Evolutionary conservation across 2,329 filamentous ascomycete species (phyloP).

Genomic region (Didymella pinodella): DNA sequence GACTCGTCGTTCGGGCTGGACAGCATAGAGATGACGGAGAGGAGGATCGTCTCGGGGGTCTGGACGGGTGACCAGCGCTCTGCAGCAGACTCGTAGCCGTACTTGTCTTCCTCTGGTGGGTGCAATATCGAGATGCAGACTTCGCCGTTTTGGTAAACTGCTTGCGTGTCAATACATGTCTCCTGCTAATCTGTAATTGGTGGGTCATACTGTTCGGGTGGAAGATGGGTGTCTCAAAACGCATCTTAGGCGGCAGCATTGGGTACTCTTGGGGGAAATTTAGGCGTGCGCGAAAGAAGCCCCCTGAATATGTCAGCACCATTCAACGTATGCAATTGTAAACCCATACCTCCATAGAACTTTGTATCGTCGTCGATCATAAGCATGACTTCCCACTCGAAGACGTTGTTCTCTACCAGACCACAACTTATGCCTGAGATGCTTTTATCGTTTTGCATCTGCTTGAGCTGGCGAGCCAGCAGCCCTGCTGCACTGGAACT

Average conservation of each 20-base stretch:
- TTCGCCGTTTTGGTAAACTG: constrained; percentile 88
- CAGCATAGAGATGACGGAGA: constrained; percentile 98
- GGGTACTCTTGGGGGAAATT: constrained; percentile 97
- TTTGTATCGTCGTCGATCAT: constrained; percentile 97
- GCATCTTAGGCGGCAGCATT: constrained; percentile 95
- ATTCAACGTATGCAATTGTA: not conserved
- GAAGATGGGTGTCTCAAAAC: constrained; percentile 91
- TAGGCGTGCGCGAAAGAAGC: constrained; percentile 92
- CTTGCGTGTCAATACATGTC: constrained; percentile 4
- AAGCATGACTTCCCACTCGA: constrained; percentile 98
- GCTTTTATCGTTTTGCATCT: constrained; percentile 91
- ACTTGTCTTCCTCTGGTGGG: constrained; percentile 94
- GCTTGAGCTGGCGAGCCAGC: constrained; percentile 85
- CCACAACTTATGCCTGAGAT: constrained; percentile 95
- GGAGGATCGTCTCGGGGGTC: constrained; percentile 95
- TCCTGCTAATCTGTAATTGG: not conserved
- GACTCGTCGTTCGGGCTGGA: constrained; percentile 97
- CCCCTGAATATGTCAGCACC: constrained; percentile 61
- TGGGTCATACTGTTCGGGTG: constrained; percentile 82
- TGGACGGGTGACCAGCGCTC: constrained; percentile 98
- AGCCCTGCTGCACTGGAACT: constrained; percentile 68
- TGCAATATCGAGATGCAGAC: constrained; percentile 99
- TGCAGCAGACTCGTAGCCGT: constrained; percentile 95
- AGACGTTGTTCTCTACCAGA: constrained; percentile 84
- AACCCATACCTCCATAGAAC: constrained; percentile 82